Evolutionary conservation across 192 early-diverging fungal species (phyloP).

Genomic region (Paraglomus brasilianum): DNA sequence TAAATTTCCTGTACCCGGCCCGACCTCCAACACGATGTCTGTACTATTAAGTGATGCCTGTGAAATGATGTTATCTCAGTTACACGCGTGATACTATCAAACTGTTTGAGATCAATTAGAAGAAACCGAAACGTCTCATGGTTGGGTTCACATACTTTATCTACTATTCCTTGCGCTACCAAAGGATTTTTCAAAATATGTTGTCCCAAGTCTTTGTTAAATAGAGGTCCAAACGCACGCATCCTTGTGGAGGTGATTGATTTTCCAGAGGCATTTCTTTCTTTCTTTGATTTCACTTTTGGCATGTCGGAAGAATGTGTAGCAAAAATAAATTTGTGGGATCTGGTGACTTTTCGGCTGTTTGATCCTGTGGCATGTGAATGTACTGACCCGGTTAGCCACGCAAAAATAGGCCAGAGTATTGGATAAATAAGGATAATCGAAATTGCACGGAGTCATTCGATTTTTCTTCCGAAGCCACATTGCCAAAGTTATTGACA

Average conservation of each 20-base stretch:
- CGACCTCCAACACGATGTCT: slow-evolving; percentile 88
- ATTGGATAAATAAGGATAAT: too few species aligned
- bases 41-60: slow-evolving; percentile 58
- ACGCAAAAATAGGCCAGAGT: too few species aligned
- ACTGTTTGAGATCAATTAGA: too few species aligned
- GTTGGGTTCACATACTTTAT: slow-evolving; percentile 71
- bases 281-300: slow-evolving; percentile 31
- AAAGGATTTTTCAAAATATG: slow-evolving; percentile 99
- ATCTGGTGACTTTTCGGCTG: too few species aligned
- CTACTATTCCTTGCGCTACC: slow-evolving; percentile 93
- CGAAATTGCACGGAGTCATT: too few species aligned
- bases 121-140: background rate
- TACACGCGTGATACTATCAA: too few species aligned
- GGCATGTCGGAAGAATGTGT: too few species aligned
- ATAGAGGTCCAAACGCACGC: slow-evolving; percentile 79
- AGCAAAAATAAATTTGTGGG: too few species aligned
- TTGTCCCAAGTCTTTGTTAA: slow-evolving; percentile 97
- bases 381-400: too few species aligned
- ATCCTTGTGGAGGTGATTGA: slow-evolving; percentile 37
- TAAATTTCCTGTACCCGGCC: slow-evolving; percentile 99
- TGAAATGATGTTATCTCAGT: background rate
- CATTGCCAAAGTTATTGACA: too few species aligned
- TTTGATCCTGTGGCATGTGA: too few species aligned
- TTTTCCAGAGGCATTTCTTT: slow-evolving; percentile 28
- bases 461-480: too few species aligned